Conservation (phyloP, 1,284 basidiomycete genomes). For the Pseudozyma hubeiensis region DNA sequence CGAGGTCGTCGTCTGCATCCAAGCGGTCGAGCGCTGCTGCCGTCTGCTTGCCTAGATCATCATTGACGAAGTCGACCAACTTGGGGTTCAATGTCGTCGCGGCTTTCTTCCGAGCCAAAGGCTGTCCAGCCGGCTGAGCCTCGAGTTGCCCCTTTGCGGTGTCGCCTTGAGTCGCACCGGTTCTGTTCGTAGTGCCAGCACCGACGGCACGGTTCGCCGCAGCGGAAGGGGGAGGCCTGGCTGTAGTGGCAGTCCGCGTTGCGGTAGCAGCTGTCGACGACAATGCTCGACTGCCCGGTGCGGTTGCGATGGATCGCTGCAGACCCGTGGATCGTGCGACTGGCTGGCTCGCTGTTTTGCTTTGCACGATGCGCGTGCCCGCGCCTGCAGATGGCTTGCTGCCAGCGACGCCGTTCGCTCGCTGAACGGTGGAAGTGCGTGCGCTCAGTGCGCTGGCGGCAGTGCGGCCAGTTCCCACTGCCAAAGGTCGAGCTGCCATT, state of each 20-base stretch:
- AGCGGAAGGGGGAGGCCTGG: not conserved
- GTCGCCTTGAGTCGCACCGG: not conserved
- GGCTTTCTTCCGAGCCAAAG: not conserved
- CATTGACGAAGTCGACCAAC: conserved; percentile 41
- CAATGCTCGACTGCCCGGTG: conserved; percentile 14
- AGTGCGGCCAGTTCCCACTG: conserved; percentile 1
- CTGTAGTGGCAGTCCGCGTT: not conserved
- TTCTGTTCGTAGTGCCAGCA: not conserved
- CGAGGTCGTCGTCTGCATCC: conserved; percentile 25
- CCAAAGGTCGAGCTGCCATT: not conserved
- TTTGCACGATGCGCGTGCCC: not conserved
- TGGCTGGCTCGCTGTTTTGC: conserved; percentile 2
- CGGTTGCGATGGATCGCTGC: conserved; percentile 36
- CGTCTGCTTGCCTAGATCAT: conserved; percentile 42
- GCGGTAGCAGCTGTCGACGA: conserved; percentile 3
- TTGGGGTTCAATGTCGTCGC: conserved; percentile 31
- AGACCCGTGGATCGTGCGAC: conserved; percentile 14
- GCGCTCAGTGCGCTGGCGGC: not conserved
- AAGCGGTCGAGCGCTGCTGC: conserved; percentile 19
- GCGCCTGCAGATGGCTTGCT: not conserved
- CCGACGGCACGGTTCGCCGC: conserved; percentile 2
- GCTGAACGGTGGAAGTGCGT: not conserved
- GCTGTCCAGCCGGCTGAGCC: not conserved
- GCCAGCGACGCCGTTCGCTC: not conserved
- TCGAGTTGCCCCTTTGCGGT: not conserved